These are phyloP conservation scores for Candida ascalaphidarum DNA, from an alignment of 805 yeast genomes.

Conservation along the genomic window DNA sequence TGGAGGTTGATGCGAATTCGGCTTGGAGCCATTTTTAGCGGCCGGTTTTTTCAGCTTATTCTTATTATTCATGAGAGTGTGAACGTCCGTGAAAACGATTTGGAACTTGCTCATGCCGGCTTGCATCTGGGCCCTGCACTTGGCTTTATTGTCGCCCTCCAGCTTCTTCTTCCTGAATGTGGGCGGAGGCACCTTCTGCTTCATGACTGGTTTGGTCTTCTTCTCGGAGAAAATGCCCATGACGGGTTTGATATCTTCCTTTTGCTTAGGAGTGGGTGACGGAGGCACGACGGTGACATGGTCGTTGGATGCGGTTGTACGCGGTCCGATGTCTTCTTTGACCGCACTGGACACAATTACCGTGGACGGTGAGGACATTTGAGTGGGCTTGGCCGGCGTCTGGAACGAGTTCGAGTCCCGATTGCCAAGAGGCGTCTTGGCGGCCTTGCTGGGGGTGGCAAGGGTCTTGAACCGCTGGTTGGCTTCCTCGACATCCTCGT, in stretches of 20 bases:
- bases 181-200: slow-evolving; percentile 3
- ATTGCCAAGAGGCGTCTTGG: slow-evolving; percentile 10
- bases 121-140: slow-evolving; percentile 11
- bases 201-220: slow-evolving; percentile 5
- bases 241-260: slow-evolving; percentile 19
- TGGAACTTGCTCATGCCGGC: slow-evolving; percentile 38
- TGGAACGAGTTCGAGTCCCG: slow-evolving; percentile 13
- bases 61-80: slow-evolving; percentile 12
- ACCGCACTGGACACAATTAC: slow-evolving; percentile 28
- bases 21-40: not conserved
- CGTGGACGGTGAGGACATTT: slow-evolving; percentile 33
- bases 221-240: slow-evolving; percentile 32
- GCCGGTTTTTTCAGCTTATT: not conserved
- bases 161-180: not conserved
- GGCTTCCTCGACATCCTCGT: slow-evolving; percentile 1
- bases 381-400: slow-evolving; percentile 26
- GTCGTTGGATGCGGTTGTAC: not conserved
- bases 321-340: slow-evolving; percentile 5
- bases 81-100: slow-evolving; percentile 36
- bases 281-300: slow-evolving; percentile 11
- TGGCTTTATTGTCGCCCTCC: too few species aligned
- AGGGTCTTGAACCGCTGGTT: slow-evolving; percentile 4
- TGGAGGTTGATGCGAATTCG: too few species aligned
- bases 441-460: slow-evolving; percentile 24
- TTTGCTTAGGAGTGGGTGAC: slow-evolving; percentile 34